Evolutionary conservation across 345 rosid species (phyloP), one percentile per base, ranked within the genome.

Genomic region (Odontarrhena argentea): DNA sequence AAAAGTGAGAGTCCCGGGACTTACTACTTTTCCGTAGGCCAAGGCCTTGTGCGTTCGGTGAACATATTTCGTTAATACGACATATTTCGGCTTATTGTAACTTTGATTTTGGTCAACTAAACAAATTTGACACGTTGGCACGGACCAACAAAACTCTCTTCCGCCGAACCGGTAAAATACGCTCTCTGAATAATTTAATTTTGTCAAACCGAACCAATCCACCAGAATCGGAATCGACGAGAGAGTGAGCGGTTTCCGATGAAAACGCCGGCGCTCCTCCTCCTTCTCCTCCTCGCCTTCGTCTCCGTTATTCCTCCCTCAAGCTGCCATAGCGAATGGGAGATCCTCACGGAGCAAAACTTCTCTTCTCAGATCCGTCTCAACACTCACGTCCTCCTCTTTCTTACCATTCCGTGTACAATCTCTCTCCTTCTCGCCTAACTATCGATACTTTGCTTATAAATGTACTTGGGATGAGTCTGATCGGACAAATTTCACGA

Each of bases 291-390:
- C 44, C 14, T 74, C 2, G 26, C 36, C 41, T 47, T 68, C 47
- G 35, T 68, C 11, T 67, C 48, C 47, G 3, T 22, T 9, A 8
- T 68, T 34, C 1, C 34, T 46, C n/a, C 60, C 9, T 30, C 70
- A n/a, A 45, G 9, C 69, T 66, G 76, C 40, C 47, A 57, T 38
- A 80, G 76, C 9, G 74, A 73, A 67, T 90, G 98, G 96, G 82
- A 74, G 70, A 79, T 78, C 47, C 85, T 93, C 49, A 80, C 86
- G 48, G 83, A 85, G 46, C 87, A 77, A 34, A 90, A 90, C 74
- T 85, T 85, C 81, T 88, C 97, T 58, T 81, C 98, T 60, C 89
- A 85, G 92, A 90, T 86, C 81, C 85, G 82, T 51, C 79, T 78
- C 70, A 83, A 93, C 37, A 79, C 88, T 58, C 85, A 86, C 82